Conservation (phyloP, 495 filamentous ascomycete genomes). For the Penicillium manginii region DNA sequence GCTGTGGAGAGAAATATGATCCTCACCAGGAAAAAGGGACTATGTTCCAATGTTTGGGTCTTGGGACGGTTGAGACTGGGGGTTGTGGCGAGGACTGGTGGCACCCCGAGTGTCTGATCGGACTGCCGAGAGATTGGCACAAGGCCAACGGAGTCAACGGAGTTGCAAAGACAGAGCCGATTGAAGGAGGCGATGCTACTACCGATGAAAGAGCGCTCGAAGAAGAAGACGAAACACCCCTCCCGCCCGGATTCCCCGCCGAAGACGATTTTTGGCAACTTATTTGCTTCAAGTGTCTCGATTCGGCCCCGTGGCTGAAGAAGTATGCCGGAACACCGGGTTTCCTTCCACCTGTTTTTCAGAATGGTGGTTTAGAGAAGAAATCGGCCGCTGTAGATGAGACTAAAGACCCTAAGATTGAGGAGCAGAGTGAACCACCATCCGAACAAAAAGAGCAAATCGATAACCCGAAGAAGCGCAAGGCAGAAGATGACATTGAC, state of each 20-base stretch:
- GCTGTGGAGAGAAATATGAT: constrained; percentile 84
- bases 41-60: constrained; percentile 97
- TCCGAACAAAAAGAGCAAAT: constrained; percentile 19
- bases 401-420: no score
- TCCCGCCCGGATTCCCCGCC: constrained; percentile 81
- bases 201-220: constrained; percentile 45
- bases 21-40: constrained; percentile 86
- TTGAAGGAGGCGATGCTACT: constrained; percentile 23
- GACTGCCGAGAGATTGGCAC: constrained; percentile 62
- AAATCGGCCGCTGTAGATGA: neutral
- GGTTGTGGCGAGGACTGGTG: constrained; percentile 99
- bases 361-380: constrained; percentile 33
- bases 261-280: constrained; percentile 89
- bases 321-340: constrained; percentile 81
- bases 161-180: constrained; percentile 35
- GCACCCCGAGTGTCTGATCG: constrained; percentile 92
- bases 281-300: constrained; percentile 92
- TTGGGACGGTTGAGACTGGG: constrained; percentile 76
- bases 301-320: constrained; percentile 90
- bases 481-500: constrained; percentile 61
- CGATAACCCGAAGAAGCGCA: constrained; percentile 69
- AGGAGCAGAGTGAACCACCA: no score
- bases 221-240: constrained; percentile 59
- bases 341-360: constrained; percentile 74
- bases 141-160: constrained; percentile 36